Evolutionary conservation across 2,329 filamentous ascomycete species (phyloP).

Genomic region (Penicillium oxalicum): DNA sequence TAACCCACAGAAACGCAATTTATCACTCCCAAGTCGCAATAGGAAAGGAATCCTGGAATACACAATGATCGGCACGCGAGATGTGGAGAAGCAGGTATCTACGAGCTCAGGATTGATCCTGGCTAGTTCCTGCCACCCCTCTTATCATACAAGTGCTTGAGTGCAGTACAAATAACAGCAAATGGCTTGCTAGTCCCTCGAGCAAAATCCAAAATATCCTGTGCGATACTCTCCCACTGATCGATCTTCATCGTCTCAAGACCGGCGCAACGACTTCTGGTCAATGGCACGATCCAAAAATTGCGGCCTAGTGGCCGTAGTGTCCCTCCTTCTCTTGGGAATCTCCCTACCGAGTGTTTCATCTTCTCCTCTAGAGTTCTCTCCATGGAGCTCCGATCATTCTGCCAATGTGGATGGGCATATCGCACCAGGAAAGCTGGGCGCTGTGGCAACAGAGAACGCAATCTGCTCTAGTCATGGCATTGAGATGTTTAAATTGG

Average conservation of each 20-base stretch:
- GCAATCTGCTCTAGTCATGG: slow-evolving; percentile 64
- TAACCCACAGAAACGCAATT: too few relatives aligned
- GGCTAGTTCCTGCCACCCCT: slow-evolving; percentile 1
- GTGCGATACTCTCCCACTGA: not conserved
- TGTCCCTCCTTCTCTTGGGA: slow-evolving; percentile 19
- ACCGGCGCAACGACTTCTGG: not conserved
- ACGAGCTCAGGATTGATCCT: slow-evolving; percentile 7
- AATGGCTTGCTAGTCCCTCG: slow-evolving; percentile 10
- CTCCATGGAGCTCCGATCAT: not conserved
- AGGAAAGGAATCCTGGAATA: not conserved
- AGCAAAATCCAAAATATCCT: not conserved
- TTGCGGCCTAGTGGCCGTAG: slow-evolving; percentile 13
- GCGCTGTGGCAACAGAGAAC: slow-evolving; percentile 67
- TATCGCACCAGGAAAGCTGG: slow-evolving; percentile 33
- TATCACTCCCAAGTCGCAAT: not conserved
- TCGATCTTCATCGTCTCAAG: not conserved
- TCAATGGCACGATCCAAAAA: slow-evolving; percentile 17
- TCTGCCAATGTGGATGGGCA: slow-evolving; percentile 25
- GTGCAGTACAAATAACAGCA: slow-evolving; percentile 2
- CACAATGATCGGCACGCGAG: slow-evolving; percentile 8
- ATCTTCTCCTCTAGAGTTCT: slow-evolving; percentile 18
- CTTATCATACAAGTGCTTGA: not conserved
- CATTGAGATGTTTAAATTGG: slow-evolving; percentile 54
- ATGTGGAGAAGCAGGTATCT: slow-evolving; percentile 30
- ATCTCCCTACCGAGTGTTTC: slow-evolving; percentile 18